Evolutionary conservation across 164 flowering plant species (phyloP).

Genomic region (Saururus chinensis): DNA sequence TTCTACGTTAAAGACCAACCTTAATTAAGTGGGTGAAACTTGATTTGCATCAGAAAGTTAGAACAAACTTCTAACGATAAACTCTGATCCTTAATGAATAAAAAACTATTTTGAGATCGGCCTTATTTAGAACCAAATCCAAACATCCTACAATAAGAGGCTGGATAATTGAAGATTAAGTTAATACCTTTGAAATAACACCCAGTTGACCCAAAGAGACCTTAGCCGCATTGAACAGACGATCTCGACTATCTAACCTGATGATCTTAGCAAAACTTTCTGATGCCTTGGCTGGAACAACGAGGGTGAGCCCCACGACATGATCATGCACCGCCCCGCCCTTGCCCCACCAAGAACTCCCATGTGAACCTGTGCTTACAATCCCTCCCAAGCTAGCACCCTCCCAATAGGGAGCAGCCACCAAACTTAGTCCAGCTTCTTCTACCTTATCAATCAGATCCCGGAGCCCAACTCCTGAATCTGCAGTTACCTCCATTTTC

Average conservation of each 20-base stretch:
- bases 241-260: slow-evolving; percentile 22
- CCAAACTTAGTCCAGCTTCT: slow-evolving; percentile 54
- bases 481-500: slow-evolving; percentile 38
- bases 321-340: slow-evolving; percentile 84
- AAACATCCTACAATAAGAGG: not conserved
- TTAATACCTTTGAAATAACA: slow-evolving; percentile 65
- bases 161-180: slow-evolving; percentile 1
- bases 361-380: slow-evolving; percentile 71
- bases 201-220: slow-evolving; percentile 70
- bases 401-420: slow-evolving; percentile 85
- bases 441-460: slow-evolving; percentile 51
- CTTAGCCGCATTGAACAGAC: slow-evolving; percentile 48
- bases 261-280: slow-evolving; percentile 56
- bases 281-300: slow-evolving; percentile 45
- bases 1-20: no score
- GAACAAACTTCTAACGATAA: not conserved
- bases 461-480: slow-evolving; percentile 62
- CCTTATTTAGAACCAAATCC: not conserved
- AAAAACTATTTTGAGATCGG: not conserved
- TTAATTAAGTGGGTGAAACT: not conserved
- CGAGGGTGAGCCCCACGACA: slow-evolving; percentile 49
- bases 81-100: not conserved
- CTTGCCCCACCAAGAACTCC: slow-evolving; percentile 87
- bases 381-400: slow-evolving; percentile 85
- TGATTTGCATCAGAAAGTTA: not conserved